Base-by-base conservation (phyloP, 2,329 filamentous ascomycete species). In the Talaromyces sp. region DNA sequence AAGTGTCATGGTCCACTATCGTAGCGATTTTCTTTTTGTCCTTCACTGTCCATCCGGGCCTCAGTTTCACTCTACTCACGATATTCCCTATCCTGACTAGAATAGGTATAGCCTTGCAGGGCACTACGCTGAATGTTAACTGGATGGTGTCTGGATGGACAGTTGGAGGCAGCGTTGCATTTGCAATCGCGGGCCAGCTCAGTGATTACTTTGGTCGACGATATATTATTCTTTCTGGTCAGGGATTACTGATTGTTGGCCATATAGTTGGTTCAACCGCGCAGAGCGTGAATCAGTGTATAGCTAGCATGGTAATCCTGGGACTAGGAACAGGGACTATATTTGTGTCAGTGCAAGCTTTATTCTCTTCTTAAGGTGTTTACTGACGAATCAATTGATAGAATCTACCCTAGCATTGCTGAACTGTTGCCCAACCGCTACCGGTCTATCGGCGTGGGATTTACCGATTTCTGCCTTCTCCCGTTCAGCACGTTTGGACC, bases 91-190 rank as follows among this genome's bases (percentile, higher is more conserved):
- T 43, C 8, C 41, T 43, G 17, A 19, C n/a, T 19, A 43, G 41
- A 9, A 43, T 43, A 19, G 41, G 41, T 17, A 17, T 43, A n/a
- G 41, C n/a, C 41, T 43, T 43, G 4, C 41, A 43, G 41, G 41
- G 41, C 41, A n/a, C 41, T 19, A 17, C 41, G 8, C 41, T 43
- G n/a, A 43, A 43, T 19, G 41, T 43, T 10, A 43, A 43, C n/a
- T 43, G 59, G 41, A 49, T 35, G 59, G 59, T 61, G 3, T 61
- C 59, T 5, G 10, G 41, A 22, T 61, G 41, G 27, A 61, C 59
- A 3, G 41, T 43, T 8, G 41, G 13, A 37, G 54, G 49, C 13
- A 52, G 49, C 9, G 49, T 52, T 33, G 49, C 49, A 25, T 52
- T 52, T 52, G 49, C 49, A 19, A 52, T 52, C 31, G 49, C 49